Evolutionary conservation across 1,139 yeast genomes (phyloP), one percentile per base, ranked within the genome.

Genomic region (Taiozyma onychis): DNA sequence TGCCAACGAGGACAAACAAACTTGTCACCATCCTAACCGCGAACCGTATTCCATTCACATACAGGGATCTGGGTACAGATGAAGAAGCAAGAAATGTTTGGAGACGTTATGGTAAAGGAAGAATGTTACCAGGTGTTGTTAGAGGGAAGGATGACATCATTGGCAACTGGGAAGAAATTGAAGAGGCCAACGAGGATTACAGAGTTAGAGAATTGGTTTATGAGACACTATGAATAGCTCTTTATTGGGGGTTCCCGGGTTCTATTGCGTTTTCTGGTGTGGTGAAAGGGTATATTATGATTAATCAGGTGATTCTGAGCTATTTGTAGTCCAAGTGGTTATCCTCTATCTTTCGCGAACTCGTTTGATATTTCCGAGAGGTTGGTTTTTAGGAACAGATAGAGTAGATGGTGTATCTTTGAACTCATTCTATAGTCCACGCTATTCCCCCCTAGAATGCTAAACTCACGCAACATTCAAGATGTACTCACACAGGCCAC

Each of bases 41-140:
- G 3, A 88, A 89, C 66, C 78, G 82, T 43, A 73, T 91, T 52
- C 74, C 79, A 54, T 89, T 81, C 66, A 76, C 79, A 34, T 78
- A 82, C 61, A 80, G 86, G 49, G 99, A 91, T 65, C 72, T 91
- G 50, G 96, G 97, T 3, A 87, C 96, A 0, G 95, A 90, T 63
- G 90, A 84, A 47, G 85, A 81, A 51, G 97, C 97, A 18, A 83
- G 88, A 65, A 80, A 83, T 59, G 77, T 88, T 35, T 91, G 98
- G 97, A 84, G 83, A 63, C 78, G 95, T 65, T 79, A 83, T 57
- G 77, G 89, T 18, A 75, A 75, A 44, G 96, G 96, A 6, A 82
- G 86, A 61, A 71, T 80, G 2, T 77, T 90, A 50, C 99, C 99
- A 2, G 98, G 95, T n/a, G 78, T 93, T 24, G 90, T 91, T 28